Percentiles rank a stretch among this genome's conserved stretches.
phyloP scores from a whole-genome alignment of 371 early-diverging fungal genomes.

The Massospora cicadina region DNA sequence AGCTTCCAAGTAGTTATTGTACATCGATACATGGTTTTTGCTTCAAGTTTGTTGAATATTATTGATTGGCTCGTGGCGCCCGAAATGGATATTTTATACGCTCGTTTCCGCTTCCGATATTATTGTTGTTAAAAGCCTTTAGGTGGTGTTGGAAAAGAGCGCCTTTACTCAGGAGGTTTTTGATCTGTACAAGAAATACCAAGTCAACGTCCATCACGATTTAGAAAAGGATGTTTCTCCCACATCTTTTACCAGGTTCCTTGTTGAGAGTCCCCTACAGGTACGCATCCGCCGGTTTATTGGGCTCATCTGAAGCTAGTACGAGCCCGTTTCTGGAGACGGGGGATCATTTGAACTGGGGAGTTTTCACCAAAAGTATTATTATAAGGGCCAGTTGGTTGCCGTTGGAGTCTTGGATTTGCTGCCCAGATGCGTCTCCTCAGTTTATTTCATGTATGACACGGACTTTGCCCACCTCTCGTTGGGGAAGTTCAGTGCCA shows the following conservation, averaged over 20 bases:
- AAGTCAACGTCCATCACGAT: slow-evolving; percentile 59
- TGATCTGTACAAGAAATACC: slow-evolving; percentile 60
- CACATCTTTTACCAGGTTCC: slow-evolving; percentile 40
- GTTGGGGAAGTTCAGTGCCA: slow-evolving; percentile 66
- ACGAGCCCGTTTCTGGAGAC: background rate
- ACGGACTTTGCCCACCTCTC: slow-evolving; percentile 50
- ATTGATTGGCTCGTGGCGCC: background rate
- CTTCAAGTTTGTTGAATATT: background rate
- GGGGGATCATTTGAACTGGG: slow-evolving; percentile 32
- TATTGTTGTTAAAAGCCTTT: slow-evolving; percentile 12
- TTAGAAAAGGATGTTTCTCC: slow-evolving; percentile 27
- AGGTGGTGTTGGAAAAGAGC: slow-evolving; percentile 40
- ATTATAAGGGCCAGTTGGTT: slow-evolving; percentile 49
- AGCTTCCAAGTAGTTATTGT: no score
- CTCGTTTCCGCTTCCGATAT: background rate
- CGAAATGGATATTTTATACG: background rate
- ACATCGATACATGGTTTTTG: no score
- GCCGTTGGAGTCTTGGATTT: slow-evolving; percentile 85
- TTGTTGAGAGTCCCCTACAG: slow-evolving; percentile 55
- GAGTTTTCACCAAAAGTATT: slow-evolving; percentile 75
- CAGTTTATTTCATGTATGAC: slow-evolving; percentile 89
- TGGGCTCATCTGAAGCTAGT: background rate
- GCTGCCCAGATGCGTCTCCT: slow-evolving; percentile 69
- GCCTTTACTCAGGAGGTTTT: slow-evolving; percentile 52
- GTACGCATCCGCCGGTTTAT: no score